Percentiles rank a stretch among this genome's conserved stretches.
Evolutionary conservation across 345 rosid species (phyloP).

Genomic region (Bruguiera parviflora): DNA sequence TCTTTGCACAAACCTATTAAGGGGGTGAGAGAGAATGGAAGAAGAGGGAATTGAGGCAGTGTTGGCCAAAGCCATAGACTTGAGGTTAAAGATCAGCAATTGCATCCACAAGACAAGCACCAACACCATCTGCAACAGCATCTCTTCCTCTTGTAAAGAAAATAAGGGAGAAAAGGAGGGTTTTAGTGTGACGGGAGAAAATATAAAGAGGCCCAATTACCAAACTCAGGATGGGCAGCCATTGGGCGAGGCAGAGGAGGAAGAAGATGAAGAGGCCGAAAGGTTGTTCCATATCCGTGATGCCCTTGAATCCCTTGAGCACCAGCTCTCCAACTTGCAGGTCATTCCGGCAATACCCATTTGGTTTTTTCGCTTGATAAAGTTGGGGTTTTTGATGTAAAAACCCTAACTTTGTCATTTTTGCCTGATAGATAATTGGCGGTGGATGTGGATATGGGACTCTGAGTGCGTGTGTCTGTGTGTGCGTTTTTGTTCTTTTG

Average conservation of each 20-base stretch:
- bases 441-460: background rate
- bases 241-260: slow-evolving; percentile 39
- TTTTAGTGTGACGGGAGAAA: slow-evolving; percentile 18
- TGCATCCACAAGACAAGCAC: slow-evolving; percentile 47
- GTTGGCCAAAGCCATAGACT: slow-evolving; percentile 72
- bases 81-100: slow-evolving; percentile 63
- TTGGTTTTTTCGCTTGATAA: background rate
- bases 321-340: slow-evolving; percentile 80
- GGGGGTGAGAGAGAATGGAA: slow-evolving; percentile 34
- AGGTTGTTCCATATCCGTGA: slow-evolving; percentile 66
- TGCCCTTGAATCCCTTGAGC: slow-evolving; percentile 74
- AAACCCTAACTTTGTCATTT: slow-evolving; percentile 1
- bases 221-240: slow-evolving; percentile 16
- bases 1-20: background rate
- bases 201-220: slow-evolving; percentile 7
- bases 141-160: background rate
- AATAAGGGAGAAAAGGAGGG: slow-evolving; percentile 7
- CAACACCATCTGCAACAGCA: background rate
- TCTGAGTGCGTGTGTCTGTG: background rate
- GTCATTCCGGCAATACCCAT: slow-evolving; percentile 25
- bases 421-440: background rate
- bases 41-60: slow-evolving; percentile 69
- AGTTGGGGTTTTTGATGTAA: slow-evolving; percentile 8
- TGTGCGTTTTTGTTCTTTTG: background rate
- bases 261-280: slow-evolving; percentile 43